Evolutionary conservation across 148 eudicot species (phyloP), one percentile per base, ranked within the genome.

Genomic region (Nepenthes gracilis): DNA sequence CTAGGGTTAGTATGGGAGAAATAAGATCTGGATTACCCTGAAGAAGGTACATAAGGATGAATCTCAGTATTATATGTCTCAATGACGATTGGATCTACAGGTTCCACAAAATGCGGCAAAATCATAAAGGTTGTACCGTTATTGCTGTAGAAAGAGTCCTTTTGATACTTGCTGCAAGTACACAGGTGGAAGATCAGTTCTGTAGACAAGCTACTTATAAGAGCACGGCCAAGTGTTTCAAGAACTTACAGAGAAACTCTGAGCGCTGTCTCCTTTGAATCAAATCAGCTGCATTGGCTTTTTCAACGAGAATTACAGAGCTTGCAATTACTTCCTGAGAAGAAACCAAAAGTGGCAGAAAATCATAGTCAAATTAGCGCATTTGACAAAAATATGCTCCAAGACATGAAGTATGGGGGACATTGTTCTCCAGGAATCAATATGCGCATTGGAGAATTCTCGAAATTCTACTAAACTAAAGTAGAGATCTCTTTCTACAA

Each of bases 221-320:
- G 3, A 6, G 13, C 53, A 49, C 11, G 53, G 15, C 13, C 53
- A 40, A 49, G 53, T 49, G 15, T n/a, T 49, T 10, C 53, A 49
- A 49, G 60, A 62, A 60, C 80, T 78, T 74, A 93, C 99, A 80
- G 48, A 77, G 87, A 70, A 93, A 89, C 38, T 86, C 96, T 4
- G 96, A 89, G 37, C 99, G 88, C 71, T 93, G 99, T 58, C 86
- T 70, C 52, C 95, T 84, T 65, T 93, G 89, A 69, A 82, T 86
- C 54, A 93, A 64, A 64, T 93, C 98, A 73, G 99, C 97, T 68
- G 96, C 99, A 76, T 83, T 67, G 58, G 97, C 96, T 55, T 76
- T 79, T 63, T 81, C 84, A 43, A 77, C 54, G 33, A 74, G 76
- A 36, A 82, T 60, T 66, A 81, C 70, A 32, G 82, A 77, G 79